Evolutionary conservation across 1,139 yeast species (phyloP).

Genomic region (Pneumocystis wakefieldiae): DNA sequence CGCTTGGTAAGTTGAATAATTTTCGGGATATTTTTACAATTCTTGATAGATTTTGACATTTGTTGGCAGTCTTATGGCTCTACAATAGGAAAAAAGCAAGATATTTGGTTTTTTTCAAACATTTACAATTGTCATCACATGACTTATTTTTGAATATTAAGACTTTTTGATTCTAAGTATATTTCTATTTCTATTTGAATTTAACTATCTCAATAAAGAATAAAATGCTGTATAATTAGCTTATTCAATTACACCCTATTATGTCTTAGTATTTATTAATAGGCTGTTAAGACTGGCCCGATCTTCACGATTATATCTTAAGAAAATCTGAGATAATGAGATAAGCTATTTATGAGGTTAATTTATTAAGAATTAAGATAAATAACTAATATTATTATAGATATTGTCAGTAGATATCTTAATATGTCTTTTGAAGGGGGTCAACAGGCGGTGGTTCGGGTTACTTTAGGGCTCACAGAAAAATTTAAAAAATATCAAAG

Average conservation of each 20-base stretch:
- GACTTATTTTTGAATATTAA: background rate
- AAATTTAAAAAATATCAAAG: background rate
- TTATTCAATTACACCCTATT: too few species aligned
- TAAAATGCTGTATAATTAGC: too few species aligned
- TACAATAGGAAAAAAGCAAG: background rate
- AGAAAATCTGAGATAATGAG: background rate
- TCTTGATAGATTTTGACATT: slow-evolving; percentile 52
- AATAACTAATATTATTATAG: background rate
- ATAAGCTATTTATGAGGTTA: background rate
- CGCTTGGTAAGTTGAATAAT: slow-evolving; percentile 33
- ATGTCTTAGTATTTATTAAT: too few species aligned
- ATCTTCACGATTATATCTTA: background rate
- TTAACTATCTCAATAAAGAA: too few species aligned
- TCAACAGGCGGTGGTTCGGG: background rate
- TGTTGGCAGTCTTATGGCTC: slow-evolving; percentile 76
- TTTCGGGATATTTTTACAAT: background rate
- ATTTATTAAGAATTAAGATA: background rate
- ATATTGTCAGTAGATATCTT: background rate
- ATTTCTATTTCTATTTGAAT: too few species aligned
- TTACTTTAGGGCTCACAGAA: background rate
- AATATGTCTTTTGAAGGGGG: background rate
- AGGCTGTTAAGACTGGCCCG: too few species aligned
- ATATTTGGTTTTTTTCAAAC: background rate
- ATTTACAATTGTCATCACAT: background rate
- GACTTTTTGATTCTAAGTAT: background rate